phyloP scores from a whole-genome alignment of 768 basidiomycete species.

The Lepiota venenata region DNA sequence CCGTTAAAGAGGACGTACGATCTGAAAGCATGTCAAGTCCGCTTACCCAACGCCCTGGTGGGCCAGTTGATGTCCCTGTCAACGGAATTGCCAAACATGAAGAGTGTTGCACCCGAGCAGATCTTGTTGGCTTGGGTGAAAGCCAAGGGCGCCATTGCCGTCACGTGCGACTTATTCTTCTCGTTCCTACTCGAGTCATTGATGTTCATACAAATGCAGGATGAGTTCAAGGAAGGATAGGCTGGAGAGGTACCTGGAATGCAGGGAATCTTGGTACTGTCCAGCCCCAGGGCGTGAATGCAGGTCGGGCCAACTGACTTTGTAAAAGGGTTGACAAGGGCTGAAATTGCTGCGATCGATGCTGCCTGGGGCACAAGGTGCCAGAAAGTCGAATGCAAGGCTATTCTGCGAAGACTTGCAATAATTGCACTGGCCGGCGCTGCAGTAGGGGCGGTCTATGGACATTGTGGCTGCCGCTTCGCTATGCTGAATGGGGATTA shows the following conservation, averaged over 20 bases:
- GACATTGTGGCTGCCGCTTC: too few species aligned
- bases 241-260: constrained; percentile 61
- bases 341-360: constrained; percentile 56
- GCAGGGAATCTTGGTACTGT: constrained; percentile 61
- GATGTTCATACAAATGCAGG: constrained; percentile 24
- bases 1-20: background rate
- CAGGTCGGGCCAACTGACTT: background rate
- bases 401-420: too few species aligned
- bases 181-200: background rate
- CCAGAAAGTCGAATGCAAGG: constrained; percentile 1
- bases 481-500: too few species aligned
- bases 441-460: too few species aligned
- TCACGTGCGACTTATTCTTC: constrained; percentile 42
- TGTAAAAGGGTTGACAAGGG: constrained; percentile 40
- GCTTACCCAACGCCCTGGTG: constrained; percentile 54
- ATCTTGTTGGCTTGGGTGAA: constrained; percentile 72
- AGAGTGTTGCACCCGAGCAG: constrained; percentile 57
- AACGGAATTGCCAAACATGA: constrained; percentile 46
- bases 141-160: constrained; percentile 60
- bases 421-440: too few species aligned
- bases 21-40: constrained; percentile 37
- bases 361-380: constrained; percentile 47
- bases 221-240: constrained; percentile 65
- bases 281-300: background rate
- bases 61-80: constrained; percentile 61